These are phyloP conservation scores for Didymella sp. DNA, from an alignment of 2,329 filamentous ascomycete species.

Conservation along the genomic window DNA sequence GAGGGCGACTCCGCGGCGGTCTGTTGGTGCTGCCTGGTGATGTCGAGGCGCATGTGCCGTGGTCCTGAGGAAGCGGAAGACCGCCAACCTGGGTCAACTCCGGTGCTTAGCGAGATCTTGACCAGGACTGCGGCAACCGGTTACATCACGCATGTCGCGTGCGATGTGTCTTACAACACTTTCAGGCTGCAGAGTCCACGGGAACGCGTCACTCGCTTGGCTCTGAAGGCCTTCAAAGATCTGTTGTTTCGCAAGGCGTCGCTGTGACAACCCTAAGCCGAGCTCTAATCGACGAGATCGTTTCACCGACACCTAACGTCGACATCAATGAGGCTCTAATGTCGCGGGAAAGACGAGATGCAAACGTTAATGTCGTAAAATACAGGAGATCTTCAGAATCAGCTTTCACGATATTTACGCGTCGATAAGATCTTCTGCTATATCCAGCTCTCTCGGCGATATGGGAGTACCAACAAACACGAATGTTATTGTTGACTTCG, in stretches of 20 bases:
- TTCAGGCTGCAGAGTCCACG: slow-evolving; percentile 21
- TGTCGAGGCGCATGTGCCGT: slow-evolving; percentile 19
- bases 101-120: slow-evolving; percentile 29
- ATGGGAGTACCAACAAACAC: neutral
- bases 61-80: slow-evolving; percentile 9
- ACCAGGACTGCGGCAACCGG: slow-evolving; percentile 23
- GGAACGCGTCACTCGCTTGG: slow-evolving; percentile 33
- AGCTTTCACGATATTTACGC: too few relatives aligned
- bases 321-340: too few relatives aligned
- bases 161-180: slow-evolving; percentile 3
- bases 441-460: too few relatives aligned
- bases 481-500: neutral
- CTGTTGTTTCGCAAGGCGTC: neutral
- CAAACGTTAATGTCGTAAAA: too few relatives aligned
- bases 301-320: neutral
- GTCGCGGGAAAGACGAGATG: too few relatives aligned
- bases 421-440: neutral
- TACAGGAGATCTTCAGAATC: too few relatives aligned
- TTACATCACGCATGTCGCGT: slow-evolving; percentile 29
- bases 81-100: slow-evolving; percentile 19
- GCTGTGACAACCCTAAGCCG: slow-evolving; percentile 2
- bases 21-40: slow-evolving; percentile 16
- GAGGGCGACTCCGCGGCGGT: slow-evolving; percentile 7
- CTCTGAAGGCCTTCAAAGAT: neutral
- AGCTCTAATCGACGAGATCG: neutral